A percentile compares a stretch with the other conserved stretches of the same genome.
These are phyloP conservation scores for Dactylonectria estremocensis DNA, from an alignment of 2,329 filamentous ascomycete species.

Conservation along the genomic window DNA sequence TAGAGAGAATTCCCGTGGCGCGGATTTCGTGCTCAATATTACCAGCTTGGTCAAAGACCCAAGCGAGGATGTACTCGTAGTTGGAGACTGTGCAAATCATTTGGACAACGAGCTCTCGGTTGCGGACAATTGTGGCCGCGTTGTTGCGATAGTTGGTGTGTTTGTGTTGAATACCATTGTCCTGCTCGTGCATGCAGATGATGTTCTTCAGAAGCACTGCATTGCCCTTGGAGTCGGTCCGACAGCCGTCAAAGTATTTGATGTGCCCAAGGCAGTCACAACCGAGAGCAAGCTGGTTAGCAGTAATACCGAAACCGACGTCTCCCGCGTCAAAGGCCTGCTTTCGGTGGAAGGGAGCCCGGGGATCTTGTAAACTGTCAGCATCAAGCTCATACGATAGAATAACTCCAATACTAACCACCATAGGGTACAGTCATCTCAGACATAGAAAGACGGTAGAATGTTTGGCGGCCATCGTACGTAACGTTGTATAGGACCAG, in stretches of 20 bases:
- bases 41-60: conserved; percentile 66
- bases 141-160: conserved; percentile 83
- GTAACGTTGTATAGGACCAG: conserved; percentile 74
- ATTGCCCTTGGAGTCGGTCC: conserved; percentile 20
- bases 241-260: conserved; percentile 55
- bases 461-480: conserved; percentile 65
- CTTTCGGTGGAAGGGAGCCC: conserved; percentile 75
- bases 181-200: conserved; percentile 84
- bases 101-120: conserved; percentile 69
- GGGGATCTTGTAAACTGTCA: conserved; percentile 60
- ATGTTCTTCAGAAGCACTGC: conserved; percentile 64
- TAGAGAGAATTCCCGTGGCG: conserved; percentile 57
- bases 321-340: conserved; percentile 79
- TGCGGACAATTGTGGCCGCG: conserved; percentile 69
- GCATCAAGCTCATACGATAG: not conserved
- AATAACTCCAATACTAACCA: not conserved
- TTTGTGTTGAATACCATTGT: conserved; percentile 82
- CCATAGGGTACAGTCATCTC: conserved; percentile 63
- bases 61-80: conserved; percentile 66
- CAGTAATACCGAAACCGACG: conserved; percentile 74
- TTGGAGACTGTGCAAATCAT: conserved; percentile 73
- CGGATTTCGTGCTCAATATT: conserved; percentile 45
- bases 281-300: conserved; percentile 74
- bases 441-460: conserved; percentile 72
- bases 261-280: conserved; percentile 75